Percentiles rank a stretch among this genome's conserved stretches.
These are phyloP conservation scores for Lanmaoa pseudosensibilis DNA, from an alignment of 768 basidiomycete genomes.

Conservation along the genomic window DNA sequence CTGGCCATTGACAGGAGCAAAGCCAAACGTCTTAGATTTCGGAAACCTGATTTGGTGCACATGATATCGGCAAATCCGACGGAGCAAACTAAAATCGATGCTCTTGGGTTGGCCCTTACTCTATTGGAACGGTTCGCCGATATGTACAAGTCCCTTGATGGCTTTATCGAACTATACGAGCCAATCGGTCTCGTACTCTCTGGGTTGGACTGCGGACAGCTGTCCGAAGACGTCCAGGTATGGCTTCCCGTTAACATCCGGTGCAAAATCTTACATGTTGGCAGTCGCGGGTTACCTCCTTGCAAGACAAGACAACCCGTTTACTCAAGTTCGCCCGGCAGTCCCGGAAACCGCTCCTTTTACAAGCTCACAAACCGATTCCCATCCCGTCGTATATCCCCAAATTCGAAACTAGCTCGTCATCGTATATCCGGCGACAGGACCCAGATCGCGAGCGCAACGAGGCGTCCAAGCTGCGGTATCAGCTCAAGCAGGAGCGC, in stretches of 20 bases:
- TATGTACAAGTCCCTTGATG: conserved; percentile 73
- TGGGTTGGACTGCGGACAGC: conserved; percentile 43
- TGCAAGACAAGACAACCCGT: conserved; percentile 52
- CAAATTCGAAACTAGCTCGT: conserved; percentile 81
- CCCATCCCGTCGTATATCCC: conserved; percentile 93
- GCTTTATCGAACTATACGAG: conserved; percentile 82
- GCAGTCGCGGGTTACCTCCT: conserved; percentile 48
- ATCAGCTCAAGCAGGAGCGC: conserved; percentile 89
- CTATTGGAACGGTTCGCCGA: conserved; percentile 70
- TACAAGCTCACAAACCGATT: conserved; percentile 95
- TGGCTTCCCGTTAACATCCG: not conserved
- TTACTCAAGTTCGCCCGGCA: conserved; percentile 72
- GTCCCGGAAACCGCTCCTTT: conserved; percentile 71
- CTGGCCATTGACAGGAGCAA: conserved; percentile 42
- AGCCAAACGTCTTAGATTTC: conserved; percentile 39
- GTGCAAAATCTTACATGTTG: conserved; percentile 11
- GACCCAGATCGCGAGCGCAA: conserved; percentile 94
- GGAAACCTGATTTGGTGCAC: conserved; percentile 47
- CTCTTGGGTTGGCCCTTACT: conserved; percentile 60
- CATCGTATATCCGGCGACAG: conserved; percentile 72
- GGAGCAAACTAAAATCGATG: conserved; percentile 72
- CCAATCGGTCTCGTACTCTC: conserved; percentile 65
- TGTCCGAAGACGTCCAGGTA: conserved; percentile 61
- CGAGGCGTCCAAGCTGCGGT: conserved; percentile 79
- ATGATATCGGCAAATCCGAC: conserved; percentile 38